A percentile compares a stretch with the other conserved stretches of the same genome.
phyloP scores from a whole-genome alignment of 1,284 basidiomycete species.

The Melampsora americana region DNA sequence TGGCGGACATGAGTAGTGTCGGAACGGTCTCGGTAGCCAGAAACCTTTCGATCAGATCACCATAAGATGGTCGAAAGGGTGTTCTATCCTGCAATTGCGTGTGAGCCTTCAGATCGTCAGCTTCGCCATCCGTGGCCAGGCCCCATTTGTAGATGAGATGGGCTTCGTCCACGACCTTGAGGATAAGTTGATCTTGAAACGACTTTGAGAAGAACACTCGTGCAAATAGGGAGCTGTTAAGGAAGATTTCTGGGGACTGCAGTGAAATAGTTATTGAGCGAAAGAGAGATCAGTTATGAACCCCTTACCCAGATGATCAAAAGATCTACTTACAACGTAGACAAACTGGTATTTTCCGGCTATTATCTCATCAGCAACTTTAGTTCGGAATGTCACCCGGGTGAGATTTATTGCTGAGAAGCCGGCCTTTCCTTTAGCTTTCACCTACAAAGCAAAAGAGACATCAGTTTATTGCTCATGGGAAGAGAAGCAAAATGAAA shows the following conservation, averaged over 20 bases:
- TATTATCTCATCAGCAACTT: background rate
- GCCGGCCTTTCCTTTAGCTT: background rate
- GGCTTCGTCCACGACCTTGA: too few relatives aligned
- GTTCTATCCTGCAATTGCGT: background rate
- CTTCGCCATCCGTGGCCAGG: background rate
- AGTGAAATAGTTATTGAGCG: background rate
- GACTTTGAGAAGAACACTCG: background rate
- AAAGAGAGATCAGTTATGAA: background rate
- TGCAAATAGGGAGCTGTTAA: background rate
- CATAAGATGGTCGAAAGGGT: background rate
- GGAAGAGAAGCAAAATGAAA: background rate
- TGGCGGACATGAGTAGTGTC: background rate
- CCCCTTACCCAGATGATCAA: too few relatives aligned
- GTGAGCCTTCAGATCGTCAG: background rate
- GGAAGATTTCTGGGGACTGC: background rate
- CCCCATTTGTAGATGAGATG: background rate
- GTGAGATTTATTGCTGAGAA: constrained; percentile 7
- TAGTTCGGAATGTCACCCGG: background rate
- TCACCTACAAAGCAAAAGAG: background rate
- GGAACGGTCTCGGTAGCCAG: background rate
- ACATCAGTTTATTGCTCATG: background rate
- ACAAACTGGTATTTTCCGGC: constrained; percentile 12
- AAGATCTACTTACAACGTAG: background rate
- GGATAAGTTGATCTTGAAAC: background rate
- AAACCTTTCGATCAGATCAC: background rate